These are phyloP conservation scores for Westerdykella sp. DNA, from an alignment of 2,329 filamentous ascomycete species.

Conservation along the genomic window DNA sequence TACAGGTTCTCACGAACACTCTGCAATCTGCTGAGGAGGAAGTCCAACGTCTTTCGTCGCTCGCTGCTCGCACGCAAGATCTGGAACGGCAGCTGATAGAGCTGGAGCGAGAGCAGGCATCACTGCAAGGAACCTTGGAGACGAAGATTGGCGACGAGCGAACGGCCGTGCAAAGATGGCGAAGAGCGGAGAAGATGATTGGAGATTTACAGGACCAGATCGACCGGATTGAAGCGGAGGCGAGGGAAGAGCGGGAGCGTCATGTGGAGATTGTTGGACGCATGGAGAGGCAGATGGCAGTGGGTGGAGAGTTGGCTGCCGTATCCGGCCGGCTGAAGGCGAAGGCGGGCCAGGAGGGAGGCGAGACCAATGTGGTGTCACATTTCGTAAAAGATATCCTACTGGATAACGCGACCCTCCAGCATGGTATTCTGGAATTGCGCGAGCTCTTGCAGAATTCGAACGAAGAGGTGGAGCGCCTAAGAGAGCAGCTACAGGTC, in stretches of 20 bases:
- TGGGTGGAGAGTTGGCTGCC: slow-evolving; percentile 75
- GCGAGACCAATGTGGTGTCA: slow-evolving; percentile 68
- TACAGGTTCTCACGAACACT: slow-evolving; percentile 69
- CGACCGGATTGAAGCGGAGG: slow-evolving; percentile 80
- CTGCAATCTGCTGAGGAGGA: slow-evolving; percentile 73
- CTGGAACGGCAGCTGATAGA: slow-evolving; percentile 74
- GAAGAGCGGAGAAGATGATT: slow-evolving; percentile 73
- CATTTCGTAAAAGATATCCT: slow-evolving; percentile 95
- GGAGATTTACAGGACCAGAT: slow-evolving; percentile 77
- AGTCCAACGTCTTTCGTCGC: slow-evolving; percentile 64
- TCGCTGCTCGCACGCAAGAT: slow-evolving; percentile 67
- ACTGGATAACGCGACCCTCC: slow-evolving; percentile 89
- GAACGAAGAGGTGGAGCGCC: slow-evolving; percentile 84
- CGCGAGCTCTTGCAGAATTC: slow-evolving; percentile 85
- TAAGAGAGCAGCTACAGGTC: slow-evolving; percentile 73
- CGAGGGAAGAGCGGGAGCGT: slow-evolving; percentile 69
- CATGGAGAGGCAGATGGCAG: slow-evolving; percentile 74
- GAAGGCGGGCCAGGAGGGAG: slow-evolving; percentile 54
- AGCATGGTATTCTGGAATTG: slow-evolving; percentile 85
- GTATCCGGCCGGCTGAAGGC: slow-evolving; percentile 75
- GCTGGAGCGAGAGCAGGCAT: slow-evolving; percentile 74
- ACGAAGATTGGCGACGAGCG: slow-evolving; percentile 68
- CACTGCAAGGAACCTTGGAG: slow-evolving; percentile 61
- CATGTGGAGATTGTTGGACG: slow-evolving; percentile 75
- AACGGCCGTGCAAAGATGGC: slow-evolving; percentile 75